phyloP scores from a whole-genome alignment of 75 land plant species.

The Pinus tabuliformis region DNA sequence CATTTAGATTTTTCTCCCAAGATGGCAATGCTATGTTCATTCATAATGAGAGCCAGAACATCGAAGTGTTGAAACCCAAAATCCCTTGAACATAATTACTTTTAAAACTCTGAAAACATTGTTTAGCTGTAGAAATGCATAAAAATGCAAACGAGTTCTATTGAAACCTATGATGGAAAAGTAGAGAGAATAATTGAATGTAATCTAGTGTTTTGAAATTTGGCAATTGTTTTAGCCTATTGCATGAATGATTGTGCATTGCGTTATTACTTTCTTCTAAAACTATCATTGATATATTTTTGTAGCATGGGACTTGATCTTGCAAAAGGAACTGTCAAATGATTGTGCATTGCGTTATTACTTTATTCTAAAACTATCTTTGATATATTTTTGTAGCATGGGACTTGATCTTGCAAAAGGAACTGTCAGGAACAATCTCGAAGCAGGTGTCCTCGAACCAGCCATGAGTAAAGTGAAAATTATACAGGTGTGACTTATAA shows the following conservation, averaged over 20 bases:
- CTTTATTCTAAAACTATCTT: neutral
- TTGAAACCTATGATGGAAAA: neutral
- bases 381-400: constrained; percentile 53
- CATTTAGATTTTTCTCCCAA: neutral
- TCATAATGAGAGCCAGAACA: too few species aligned
- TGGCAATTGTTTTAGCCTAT: neutral
- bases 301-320: constrained; percentile 94
- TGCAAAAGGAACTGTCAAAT: constrained; percentile 56
- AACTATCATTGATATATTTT: neutral
- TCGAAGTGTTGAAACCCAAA: too few species aligned
- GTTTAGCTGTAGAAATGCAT: neutral
- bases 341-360: neutral
- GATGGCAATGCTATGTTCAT: too few species aligned
- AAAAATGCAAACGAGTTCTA: neutral
- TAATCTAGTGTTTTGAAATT: neutral
- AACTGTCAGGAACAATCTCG: constrained; percentile 76
- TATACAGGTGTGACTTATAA: constrained; percentile 68
- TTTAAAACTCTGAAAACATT: neutral
- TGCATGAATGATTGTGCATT: neutral
- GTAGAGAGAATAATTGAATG: neutral
- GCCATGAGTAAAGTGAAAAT: constrained; percentile 99
- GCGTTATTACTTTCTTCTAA: neutral
- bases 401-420: constrained; percentile 91
- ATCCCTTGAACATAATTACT: too few species aligned
- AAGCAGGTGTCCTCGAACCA: constrained; percentile 97